phyloP scores from a whole-genome alignment of 345 rosid genomes.

The thale cress (Arabidopsis thaliana) region TAIR10.1 NC_003075.7:9993501-9994000 shows the following conservation, averaged over 20 bases:
- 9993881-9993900: constrained; percentile 88
- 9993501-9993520: constrained; percentile 54
- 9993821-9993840: background rate
- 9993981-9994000: constrained; percentile 20
- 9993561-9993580: background rate
- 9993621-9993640: background rate
- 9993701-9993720: constrained; percentile 44
- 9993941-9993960: constrained; percentile 97
- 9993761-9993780: constrained; percentile 33
- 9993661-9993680: background rate
- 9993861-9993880: constrained; percentile 89
- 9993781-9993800: constrained; percentile 40
- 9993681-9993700: constrained; percentile 61
- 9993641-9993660: background rate
- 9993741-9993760: constrained; percentile 2
- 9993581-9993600: background rate
- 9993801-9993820: background rate
- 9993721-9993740: constrained; percentile 28
- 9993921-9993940: constrained; percentile 87
- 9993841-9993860: background rate
- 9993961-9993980: constrained; percentile 83
- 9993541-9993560: background rate
- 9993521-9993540: constrained; percentile 24
- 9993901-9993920: constrained; percentile 89
- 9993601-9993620: background rate